Percentiles rank a stretch among this genome's conserved stretches.
These are phyloP conservation scores for Colletotrichum brevisporum DNA, from an alignment of 2,329 filamentous ascomycete genomes.

Conservation along the genomic window DNA sequence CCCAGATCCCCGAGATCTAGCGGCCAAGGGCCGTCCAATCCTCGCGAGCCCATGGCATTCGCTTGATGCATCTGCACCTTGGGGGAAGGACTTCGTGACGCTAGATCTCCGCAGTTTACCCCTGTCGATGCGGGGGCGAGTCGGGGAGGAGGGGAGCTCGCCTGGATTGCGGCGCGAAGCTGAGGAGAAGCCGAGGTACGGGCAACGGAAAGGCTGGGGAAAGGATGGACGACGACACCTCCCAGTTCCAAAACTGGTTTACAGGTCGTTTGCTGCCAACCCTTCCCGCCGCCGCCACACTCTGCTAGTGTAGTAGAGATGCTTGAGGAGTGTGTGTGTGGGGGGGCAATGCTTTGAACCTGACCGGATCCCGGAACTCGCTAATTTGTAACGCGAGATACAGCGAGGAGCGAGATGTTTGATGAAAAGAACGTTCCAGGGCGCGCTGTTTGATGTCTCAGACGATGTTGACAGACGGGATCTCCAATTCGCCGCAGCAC, in stretches of 20 bases:
- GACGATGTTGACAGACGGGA: background rate
- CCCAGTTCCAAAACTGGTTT: slow-evolving; percentile 27
- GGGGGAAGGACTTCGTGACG: slow-evolving; percentile 28
- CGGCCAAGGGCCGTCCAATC: slow-evolving; percentile 21
- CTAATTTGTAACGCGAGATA: slow-evolving; percentile 9
- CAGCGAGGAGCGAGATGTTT: background rate
- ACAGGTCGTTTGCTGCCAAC: slow-evolving; percentile 24
- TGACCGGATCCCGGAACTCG: slow-evolving; percentile 15
- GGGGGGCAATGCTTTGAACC: background rate
- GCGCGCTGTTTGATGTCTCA: background rate
- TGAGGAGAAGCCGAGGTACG: slow-evolving; percentile 25
- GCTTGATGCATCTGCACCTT: slow-evolving; percentile 25
- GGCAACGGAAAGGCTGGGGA: slow-evolving; percentile 23
- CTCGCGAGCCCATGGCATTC: slow-evolving; percentile 23
- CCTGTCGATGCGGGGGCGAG: slow-evolving; percentile 36
- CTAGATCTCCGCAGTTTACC: slow-evolving; percentile 31
- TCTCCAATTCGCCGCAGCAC: background rate
- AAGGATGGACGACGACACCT: slow-evolving; percentile 11
- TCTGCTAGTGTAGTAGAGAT: background rate
- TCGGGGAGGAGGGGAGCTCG: slow-evolving; percentile 16
- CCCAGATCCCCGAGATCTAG: slow-evolving; percentile 14
- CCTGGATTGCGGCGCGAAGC: slow-evolving; percentile 10
- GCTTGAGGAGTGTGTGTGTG: background rate
- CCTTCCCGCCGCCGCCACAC: slow-evolving; percentile 3
- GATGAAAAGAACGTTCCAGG: background rate